Percentiles rank a stretch among this genome's conserved stretches.
Evolutionary conservation across 768 basidiomycete species (phyloP).

Genomic region (Tylopilus plumbeoviolaceoides): DNA sequence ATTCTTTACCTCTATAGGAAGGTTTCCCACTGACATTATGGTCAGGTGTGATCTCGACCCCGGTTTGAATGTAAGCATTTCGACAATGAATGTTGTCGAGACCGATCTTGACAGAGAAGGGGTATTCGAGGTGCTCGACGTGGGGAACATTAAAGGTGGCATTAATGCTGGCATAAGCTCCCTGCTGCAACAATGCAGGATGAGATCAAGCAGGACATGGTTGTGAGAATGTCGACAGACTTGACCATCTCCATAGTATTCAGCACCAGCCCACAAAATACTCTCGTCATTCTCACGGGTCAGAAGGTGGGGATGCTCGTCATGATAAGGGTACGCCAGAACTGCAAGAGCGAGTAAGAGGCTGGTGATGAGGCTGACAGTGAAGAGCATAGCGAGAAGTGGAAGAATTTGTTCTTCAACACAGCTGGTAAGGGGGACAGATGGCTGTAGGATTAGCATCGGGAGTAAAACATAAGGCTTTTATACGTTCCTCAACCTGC

Average conservation of each 20-base stretch:
- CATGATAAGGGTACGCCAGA: not conserved
- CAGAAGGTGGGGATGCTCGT: not conserved
- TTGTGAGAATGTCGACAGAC: not conserved
- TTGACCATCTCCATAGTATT: not conserved
- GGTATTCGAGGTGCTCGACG: not conserved
- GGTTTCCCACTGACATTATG: not conserved
- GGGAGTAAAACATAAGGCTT: not conserved
- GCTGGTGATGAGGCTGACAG: not conserved
- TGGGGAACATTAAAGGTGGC: not conserved
- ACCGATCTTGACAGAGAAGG: not conserved
- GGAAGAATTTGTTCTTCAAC: not conserved
- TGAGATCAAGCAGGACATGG: not conserved
- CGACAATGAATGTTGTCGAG: not conserved
- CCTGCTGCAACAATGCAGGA: not conserved
- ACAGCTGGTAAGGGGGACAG: not conserved
- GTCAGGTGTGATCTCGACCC: not conserved
- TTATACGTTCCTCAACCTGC: not conserved
- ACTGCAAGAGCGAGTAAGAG: not conserved
- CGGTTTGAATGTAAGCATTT: not conserved
- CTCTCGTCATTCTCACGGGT: not conserved
- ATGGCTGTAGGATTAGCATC: not conserved
- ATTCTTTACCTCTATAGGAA: constrained; percentile 1
- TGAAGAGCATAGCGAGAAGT: not conserved
- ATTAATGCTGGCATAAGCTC: not conserved
- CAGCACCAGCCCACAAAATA: not conserved